Evolutionary conservation across 2,329 filamentous ascomycete genomes (phyloP).

Genomic region (Aureobasidium sp.): DNA sequence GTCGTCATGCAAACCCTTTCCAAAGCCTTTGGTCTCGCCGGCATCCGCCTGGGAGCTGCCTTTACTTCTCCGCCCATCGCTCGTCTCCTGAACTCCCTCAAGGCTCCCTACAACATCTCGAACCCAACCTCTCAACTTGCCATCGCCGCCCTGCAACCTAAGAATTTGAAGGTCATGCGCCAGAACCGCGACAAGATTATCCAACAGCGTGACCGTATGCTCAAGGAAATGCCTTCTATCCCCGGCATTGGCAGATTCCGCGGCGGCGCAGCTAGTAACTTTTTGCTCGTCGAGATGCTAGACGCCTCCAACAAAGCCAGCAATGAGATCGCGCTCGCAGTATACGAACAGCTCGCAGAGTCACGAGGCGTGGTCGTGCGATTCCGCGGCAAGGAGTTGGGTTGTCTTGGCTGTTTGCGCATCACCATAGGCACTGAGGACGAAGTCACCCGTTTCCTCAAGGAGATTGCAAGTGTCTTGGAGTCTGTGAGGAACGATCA

Average conservation of each 20-base stretch:
- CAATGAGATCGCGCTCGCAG: conserved; percentile 67
- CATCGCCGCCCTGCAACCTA: conserved; percentile 58
- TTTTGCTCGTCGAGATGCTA: conserved; percentile 83
- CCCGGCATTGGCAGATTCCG: conserved; percentile 72
- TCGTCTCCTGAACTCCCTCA: conserved; percentile 76
- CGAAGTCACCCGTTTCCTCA: conserved; percentile 74
- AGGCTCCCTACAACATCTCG: conserved; percentile 93
- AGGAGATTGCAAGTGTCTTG: conserved; percentile 53
- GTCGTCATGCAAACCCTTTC: conserved; percentile 98
- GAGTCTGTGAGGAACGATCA: conserved; percentile 40
- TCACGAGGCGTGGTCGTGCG: conserved; percentile 83
- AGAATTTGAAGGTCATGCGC: conserved; percentile 67
- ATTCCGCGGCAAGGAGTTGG: conserved; percentile 87
- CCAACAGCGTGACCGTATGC: conserved; percentile 66
- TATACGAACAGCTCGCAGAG: conserved; percentile 82
- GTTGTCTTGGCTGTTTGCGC: conserved; percentile 79
- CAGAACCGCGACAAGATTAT: conserved; percentile 63
- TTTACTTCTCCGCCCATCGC: conserved; percentile 74
- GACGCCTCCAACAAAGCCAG: conserved; percentile 61
- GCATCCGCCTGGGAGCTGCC: conserved; percentile 80
- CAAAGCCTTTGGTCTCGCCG: conserved; percentile 93
- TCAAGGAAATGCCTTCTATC: conserved; percentile 66
- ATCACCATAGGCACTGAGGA: conserved; percentile 87
- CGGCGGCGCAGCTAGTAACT: conserved; percentile 79
- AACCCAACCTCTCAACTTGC: conserved; percentile 81